phyloP scores from a whole-genome alignment of 305 asterid genomes.

The Ajuga reptans region DNA sequence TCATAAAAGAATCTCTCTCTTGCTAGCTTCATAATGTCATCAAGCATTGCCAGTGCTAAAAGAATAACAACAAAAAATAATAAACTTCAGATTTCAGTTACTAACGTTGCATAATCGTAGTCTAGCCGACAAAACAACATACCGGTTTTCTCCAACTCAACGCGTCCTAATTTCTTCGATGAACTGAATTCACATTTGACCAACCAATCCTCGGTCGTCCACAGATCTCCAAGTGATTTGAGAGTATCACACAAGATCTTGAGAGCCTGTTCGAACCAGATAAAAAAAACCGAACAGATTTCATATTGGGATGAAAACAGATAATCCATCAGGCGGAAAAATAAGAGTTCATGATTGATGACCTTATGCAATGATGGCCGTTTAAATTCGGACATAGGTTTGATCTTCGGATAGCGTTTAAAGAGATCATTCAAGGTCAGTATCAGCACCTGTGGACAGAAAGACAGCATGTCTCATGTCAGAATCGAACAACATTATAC shows the following conservation, averaged over 20 bases:
- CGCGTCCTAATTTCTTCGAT: slow-evolving; percentile 29
- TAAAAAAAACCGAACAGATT: neutral
- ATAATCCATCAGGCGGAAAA: neutral
- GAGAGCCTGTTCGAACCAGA: slow-evolving; percentile 40
- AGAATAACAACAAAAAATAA: neutral
- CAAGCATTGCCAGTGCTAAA: slow-evolving; percentile 66
- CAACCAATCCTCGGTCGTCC: slow-evolving; percentile 80
- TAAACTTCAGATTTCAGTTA: neutral
- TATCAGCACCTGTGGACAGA: slow-evolving; percentile 43
- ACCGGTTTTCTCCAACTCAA: slow-evolving; percentile 51
- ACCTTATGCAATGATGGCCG: slow-evolving; percentile 58
- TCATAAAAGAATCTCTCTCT: slow-evolving; percentile 60
- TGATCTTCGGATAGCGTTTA: slow-evolving; percentile 40
- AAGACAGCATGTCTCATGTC: neutral
- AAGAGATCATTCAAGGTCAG: slow-evolving; percentile 62
- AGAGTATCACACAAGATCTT: slow-evolving; percentile 49
- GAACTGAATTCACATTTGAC: slow-evolving; percentile 39
- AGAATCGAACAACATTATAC: neutral
- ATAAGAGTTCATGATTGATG: neutral
- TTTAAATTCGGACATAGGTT: slow-evolving; percentile 38
- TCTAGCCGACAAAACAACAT: slow-evolving; percentile 13
- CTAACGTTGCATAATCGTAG: neutral
- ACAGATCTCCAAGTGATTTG: slow-evolving; percentile 59
- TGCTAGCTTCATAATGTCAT: slow-evolving; percentile 60
- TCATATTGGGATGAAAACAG: neutral